Percentiles rank a stretch among this genome's conserved stretches.
These are phyloP conservation scores for Diaporthe sp. DNA, from an alignment of 2,329 filamentous ascomycete species.

Conservation along the genomic window DNA sequence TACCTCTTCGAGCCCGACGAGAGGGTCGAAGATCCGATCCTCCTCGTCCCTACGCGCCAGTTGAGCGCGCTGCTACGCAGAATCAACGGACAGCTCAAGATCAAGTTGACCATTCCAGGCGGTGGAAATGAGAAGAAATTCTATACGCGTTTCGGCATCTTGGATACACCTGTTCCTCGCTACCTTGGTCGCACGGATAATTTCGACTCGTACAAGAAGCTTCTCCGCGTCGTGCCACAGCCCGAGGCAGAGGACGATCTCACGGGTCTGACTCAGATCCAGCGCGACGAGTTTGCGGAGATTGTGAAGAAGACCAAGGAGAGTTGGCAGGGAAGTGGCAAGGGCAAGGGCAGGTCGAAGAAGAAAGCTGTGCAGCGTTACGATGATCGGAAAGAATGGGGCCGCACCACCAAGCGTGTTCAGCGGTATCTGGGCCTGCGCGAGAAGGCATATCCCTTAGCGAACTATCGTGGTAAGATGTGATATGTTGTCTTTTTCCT, in stretches of 20 bases:
- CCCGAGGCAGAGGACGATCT: slow-evolving; percentile 53
- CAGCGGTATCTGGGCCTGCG: slow-evolving; percentile 81
- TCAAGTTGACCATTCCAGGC: slow-evolving; percentile 69
- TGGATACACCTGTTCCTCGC: slow-evolving; percentile 73
- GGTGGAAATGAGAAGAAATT: slow-evolving; percentile 68
- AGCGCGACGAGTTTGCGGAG: slow-evolving; percentile 58
- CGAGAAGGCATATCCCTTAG: slow-evolving; percentile 43
- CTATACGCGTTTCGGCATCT: slow-evolving; percentile 70
- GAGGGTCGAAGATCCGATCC: slow-evolving; percentile 64
- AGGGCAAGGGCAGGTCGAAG: slow-evolving; percentile 57
- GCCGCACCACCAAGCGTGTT: slow-evolving; percentile 70
- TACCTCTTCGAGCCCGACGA: slow-evolving; percentile 71
- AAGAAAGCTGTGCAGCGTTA: slow-evolving; percentile 62
- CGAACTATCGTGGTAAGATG: slow-evolving; percentile 30
- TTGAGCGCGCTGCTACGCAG: slow-evolving; percentile 73
- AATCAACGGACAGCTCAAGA: slow-evolving; percentile 72
- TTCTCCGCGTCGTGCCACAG: slow-evolving; percentile 53
- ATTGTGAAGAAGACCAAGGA: slow-evolving; percentile 55
- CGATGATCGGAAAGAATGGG: slow-evolving; percentile 64
- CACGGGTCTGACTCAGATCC: slow-evolving; percentile 46
- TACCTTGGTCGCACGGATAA: slow-evolving; percentile 73
- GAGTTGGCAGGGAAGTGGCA: slow-evolving; percentile 39
- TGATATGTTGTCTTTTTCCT: neutral
- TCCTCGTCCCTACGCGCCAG: slow-evolving; percentile 78
- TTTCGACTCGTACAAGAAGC: slow-evolving; percentile 50